Conservation (phyloP, 495 filamentous ascomycete species). For the Talaromyces wortmannii region DNA sequence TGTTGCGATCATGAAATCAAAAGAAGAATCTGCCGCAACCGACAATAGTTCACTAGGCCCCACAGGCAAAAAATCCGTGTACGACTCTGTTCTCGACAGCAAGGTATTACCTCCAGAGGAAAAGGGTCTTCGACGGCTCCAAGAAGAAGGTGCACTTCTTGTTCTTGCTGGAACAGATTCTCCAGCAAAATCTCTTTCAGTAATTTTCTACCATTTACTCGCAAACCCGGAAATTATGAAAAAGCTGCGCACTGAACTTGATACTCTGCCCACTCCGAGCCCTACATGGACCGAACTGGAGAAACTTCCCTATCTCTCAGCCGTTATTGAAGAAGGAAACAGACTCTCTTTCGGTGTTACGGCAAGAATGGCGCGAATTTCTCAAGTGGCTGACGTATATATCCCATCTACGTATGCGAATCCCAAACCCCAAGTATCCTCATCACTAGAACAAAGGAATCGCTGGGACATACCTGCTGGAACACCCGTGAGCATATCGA, state of each 20-base stretch:
- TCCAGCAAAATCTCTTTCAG: slow-evolving; percentile 18
- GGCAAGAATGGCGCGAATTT: slow-evolving; percentile 16
- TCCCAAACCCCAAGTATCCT: too few species aligned
- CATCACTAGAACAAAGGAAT: too few species aligned
- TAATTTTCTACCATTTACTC: slow-evolving; percentile 31
- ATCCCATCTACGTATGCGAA: slow-evolving; percentile 9
- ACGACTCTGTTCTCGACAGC: slow-evolving; percentile 24
- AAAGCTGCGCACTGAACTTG: slow-evolving; percentile 26
- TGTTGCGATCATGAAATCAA: slow-evolving; percentile 20
- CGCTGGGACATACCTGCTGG: slow-evolving; percentile 9
- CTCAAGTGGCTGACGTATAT: slow-evolving; percentile 19
- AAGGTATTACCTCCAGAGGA: slow-evolving; percentile 21
- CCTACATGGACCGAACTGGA: slow-evolving; percentile 25
- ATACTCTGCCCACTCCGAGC: slow-evolving; percentile 9
- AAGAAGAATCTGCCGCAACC: slow-evolving; percentile 1
- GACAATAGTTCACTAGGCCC: neutral
- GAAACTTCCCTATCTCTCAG: slow-evolving; percentile 41
- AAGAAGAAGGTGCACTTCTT: slow-evolving; percentile 29
- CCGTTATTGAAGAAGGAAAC: slow-evolving; percentile 32
- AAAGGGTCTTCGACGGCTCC: slow-evolving; percentile 25
- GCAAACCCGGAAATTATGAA: slow-evolving; percentile 18
- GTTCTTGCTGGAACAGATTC: slow-evolving; percentile 29
- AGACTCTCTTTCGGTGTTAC: slow-evolving; percentile 33
- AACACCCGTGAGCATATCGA: slow-evolving; percentile 22
- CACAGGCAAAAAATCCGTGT: slow-evolving; percentile 22